These are phyloP conservation scores for Leishmania turanica DNA, from an alignment of 208 protist species.

Conservation along the genomic window DNA sequence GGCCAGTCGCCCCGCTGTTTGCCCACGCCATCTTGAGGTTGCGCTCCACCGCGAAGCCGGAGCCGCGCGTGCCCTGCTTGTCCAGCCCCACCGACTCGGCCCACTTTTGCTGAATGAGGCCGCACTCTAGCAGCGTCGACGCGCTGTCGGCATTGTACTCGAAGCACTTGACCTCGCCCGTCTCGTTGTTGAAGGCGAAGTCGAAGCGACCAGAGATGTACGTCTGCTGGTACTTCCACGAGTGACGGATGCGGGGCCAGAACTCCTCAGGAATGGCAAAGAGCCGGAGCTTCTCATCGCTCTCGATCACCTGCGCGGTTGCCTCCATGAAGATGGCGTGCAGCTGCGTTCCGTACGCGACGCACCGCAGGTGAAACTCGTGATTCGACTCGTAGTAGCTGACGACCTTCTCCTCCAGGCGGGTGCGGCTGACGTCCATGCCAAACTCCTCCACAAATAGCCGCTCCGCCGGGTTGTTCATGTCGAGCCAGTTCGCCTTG, in stretches of 20 bases:
- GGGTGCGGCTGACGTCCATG: conserved; percentile 69
- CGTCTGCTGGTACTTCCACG: conserved; percentile 72
- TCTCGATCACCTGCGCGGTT: conserved; percentile 76
- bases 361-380: conserved; percentile 73
- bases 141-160: conserved; percentile 94
- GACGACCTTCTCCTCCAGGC: conserved; percentile 52
- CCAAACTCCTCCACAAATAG: conserved; percentile 84
- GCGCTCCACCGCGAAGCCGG: conserved; percentile 62
- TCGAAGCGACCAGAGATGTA: conserved; percentile 90
- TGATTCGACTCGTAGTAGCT: conserved; percentile 87
- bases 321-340: conserved; percentile 88
- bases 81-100: conserved; percentile 71
- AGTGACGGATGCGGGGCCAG: conserved; percentile 86
- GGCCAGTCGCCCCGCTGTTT: conserved; percentile 54
- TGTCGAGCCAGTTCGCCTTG: conserved; percentile 76
- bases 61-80: conserved; percentile 53
- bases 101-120: conserved; percentile 90
- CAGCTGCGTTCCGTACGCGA: conserved; percentile 65
- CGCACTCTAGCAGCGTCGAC: conserved; percentile 87
- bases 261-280: conserved; percentile 84
- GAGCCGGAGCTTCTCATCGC: conserved; percentile 66
- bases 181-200: conserved; percentile 85
- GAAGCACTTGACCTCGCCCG: conserved; percentile 82
- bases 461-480: conserved; percentile 73
- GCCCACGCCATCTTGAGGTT: conserved; percentile 70